These are phyloP conservation scores for Triglochin maritima DNA, from an alignment of 106 monocot species.

Conservation along the genomic window DNA sequence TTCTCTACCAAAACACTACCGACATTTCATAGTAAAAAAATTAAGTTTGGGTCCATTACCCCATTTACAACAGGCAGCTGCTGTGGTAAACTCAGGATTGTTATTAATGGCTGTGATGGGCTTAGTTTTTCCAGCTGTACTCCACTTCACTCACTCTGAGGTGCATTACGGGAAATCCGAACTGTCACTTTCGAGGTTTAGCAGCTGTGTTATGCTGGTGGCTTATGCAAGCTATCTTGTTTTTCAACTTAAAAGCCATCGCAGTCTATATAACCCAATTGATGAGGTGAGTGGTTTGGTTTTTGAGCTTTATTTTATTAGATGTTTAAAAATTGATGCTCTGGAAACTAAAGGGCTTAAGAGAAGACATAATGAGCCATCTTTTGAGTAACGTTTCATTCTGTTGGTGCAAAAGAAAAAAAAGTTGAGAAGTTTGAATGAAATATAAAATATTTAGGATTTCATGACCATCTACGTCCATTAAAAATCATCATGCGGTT, in stretches of 20 bases:
- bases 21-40: not conserved
- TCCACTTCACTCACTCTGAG: slow-evolving; percentile 95
- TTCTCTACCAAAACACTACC: not conserved
- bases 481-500: no score
- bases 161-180: slow-evolving; percentile 96
- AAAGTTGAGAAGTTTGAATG: no score
- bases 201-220: slow-evolving; percentile 90
- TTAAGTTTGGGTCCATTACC: not conserved
- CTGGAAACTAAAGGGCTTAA: no score
- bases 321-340: no score
- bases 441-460: no score
- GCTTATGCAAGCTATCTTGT: slow-evolving; percentile 91
- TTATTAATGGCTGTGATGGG: slow-evolving; percentile 98
- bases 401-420: no score
- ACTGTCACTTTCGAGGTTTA: slow-evolving; percentile 86
- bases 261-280: slow-evolving; percentile 52
- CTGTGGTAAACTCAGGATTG: slow-evolving; percentile 89
- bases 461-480: no score
- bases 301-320: no score
- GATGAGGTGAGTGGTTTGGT: slow-evolving; percentile 34
- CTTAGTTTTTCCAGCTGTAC: slow-evolving; percentile 86
- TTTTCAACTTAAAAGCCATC: slow-evolving; percentile 83
- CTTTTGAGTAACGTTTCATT: no score
- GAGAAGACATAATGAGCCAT: no score
- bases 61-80: slow-evolving; percentile 55